Evolutionary conservation across 202 grass and related monocot species (phyloP), one percentile per base, ranked within the genome.

Genomic region (Digitaria exilis): DNA sequence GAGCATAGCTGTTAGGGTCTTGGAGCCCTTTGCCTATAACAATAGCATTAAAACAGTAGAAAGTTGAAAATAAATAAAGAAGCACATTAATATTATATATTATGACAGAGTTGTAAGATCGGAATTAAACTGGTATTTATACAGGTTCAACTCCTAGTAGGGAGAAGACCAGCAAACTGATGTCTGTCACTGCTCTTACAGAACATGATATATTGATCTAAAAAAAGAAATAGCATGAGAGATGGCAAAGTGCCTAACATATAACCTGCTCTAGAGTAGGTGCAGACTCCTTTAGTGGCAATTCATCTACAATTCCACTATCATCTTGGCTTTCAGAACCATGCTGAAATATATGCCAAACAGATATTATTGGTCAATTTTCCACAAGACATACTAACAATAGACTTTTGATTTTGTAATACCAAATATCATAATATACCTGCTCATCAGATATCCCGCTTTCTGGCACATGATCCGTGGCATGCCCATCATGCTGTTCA

Each of bases 401-500:
- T 71, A 79, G 15, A 77, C 59, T 68, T 26, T 83, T 18, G 19
- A 83, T 64, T 51, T 79, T 64, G 32, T 59, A 42, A 12, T 35
- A 80, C 41, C 58, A 43, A 82, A 80, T 44, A 26, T 77, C 52
- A 57, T 43, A 57, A 35, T 71, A 81, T 85, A 94, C 91, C 85
- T 85, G 83, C 46, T 78, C 78, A 76, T 44, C 58, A 86, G 86
- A 76, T 86, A 75, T n/a, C 54, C 57, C 54, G 9, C 76, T 82
- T 82, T 73, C 85, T 72, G 61, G 42, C 73, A 85, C 62, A 29
- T 89, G 77, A 81, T 75, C 42, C 12, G 22, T 86, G 22, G 55
- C 77, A 71, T 82, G 49, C 71, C 71, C 85, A 90, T 84, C 84
- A 37, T 88, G 76, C 75, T 93, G 83, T 67, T 84, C 80, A 67